Conservation (phyloP, 768 basidiomycete species). For the Cantharellus cinnabarinus region DNA sequence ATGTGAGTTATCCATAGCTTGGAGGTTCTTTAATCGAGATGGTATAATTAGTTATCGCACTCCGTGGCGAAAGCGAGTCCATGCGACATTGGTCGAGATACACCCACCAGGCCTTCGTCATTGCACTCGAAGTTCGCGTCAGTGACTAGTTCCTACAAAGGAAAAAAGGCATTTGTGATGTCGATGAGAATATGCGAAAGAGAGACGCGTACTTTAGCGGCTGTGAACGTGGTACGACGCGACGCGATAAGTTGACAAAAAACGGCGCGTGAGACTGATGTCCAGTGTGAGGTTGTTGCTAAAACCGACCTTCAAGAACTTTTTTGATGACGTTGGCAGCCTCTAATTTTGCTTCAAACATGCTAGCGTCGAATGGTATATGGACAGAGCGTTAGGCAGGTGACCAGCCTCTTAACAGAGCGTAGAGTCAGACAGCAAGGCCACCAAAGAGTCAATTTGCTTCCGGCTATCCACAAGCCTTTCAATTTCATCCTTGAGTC, state of each 20-base stretch:
- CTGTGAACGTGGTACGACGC: conserved; percentile 22
- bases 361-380: conserved; percentile 14
- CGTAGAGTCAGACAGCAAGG: neutral
- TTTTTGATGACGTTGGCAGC: conserved; percentile 83
- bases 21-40: conserved; percentile 35
- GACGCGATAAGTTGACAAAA: neutral
- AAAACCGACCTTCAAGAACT: conserved; percentile 62
- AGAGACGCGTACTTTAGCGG: neutral
- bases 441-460: neutral
- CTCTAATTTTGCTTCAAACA: conserved; percentile 82
- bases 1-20: conserved; percentile 99
- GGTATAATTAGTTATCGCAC: conserved; percentile 3
- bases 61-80: neutral
- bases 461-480: neutral
- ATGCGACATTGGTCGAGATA: neutral
- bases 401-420: neutral
- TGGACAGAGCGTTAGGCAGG: neutral
- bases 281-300: neutral
- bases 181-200: neutral
- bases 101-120: conserved; percentile 73
- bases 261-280: neutral
- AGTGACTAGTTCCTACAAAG: conserved; percentile 91
- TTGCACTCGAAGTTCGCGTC: conserved; percentile 97
- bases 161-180: neutral
- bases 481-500: neutral